Conservation (phyloP, 2,329 filamentous ascomycete genomes). For the Hymenoscyphus infarciens region DNA sequence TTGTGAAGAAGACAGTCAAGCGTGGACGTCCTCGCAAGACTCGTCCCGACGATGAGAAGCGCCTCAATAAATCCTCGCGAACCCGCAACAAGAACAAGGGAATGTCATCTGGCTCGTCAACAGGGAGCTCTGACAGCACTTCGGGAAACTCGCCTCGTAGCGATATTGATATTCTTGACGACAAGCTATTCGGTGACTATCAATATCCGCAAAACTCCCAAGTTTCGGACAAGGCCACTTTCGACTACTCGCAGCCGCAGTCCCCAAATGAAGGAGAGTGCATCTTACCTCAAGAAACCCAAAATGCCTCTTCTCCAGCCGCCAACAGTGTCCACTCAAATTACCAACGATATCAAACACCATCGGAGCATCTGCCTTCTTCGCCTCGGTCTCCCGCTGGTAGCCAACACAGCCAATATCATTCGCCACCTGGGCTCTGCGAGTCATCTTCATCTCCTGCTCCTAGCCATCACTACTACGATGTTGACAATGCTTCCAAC, state of each 20-base stretch:
- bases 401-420: slow-evolving; percentile 47
- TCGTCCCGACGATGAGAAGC: slow-evolving; percentile 48
- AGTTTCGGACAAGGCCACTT: slow-evolving; percentile 33
- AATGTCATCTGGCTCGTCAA: slow-evolving; percentile 44
- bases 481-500: slow-evolving; percentile 22
- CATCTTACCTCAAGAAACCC: slow-evolving; percentile 33
- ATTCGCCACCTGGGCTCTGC: slow-evolving; percentile 58
- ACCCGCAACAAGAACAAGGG: slow-evolving; percentile 52
- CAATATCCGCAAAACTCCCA: slow-evolving; percentile 37
- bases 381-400: slow-evolving; percentile 48
- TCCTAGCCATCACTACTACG: slow-evolving; percentile 32
- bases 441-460: slow-evolving; percentile 55
- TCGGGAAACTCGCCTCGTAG: slow-evolving; percentile 50
- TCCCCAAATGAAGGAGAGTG: slow-evolving; percentile 27
- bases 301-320: slow-evolving; percentile 30
- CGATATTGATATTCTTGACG: slow-evolving; percentile 42
- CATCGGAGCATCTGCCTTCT: slow-evolving; percentile 31
- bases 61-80: slow-evolving; percentile 54
- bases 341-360: slow-evolving; percentile 25
- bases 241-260: slow-evolving; percentile 34
- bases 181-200: slow-evolving; percentile 36
- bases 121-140: slow-evolving; percentile 56
- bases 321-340: slow-evolving; percentile 27
- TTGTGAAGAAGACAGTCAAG: slow-evolving; percentile 63
- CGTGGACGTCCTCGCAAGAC: slow-evolving; percentile 63